Percentiles rank a stretch among this genome's conserved stretches.
Evolutionary conservation across 106 monocot genomes (phyloP).

Genomic region (Narthecium ossifragum): DNA sequence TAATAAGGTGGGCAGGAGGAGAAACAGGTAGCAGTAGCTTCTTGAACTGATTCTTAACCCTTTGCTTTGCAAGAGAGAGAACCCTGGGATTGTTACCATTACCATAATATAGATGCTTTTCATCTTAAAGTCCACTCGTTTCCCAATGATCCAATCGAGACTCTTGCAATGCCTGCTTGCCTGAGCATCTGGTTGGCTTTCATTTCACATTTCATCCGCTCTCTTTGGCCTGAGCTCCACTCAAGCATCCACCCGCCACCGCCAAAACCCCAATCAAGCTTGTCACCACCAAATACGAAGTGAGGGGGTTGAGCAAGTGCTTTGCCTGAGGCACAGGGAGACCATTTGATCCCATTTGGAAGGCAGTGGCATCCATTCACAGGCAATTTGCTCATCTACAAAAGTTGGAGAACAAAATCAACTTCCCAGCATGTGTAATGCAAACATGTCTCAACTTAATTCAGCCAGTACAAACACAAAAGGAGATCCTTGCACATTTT

Average conservation of each 20-base stretch:
- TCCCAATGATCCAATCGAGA: conserved; percentile 61
- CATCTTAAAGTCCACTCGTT: too few relatives aligned
- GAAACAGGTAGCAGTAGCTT: conserved; percentile 49
- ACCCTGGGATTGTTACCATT: conserved; percentile 46
- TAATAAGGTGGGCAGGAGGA: conserved; percentile 58
- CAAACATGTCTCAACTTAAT: too few relatives aligned
- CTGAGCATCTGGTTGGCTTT: conserved; percentile 62
- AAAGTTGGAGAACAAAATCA: neutral
- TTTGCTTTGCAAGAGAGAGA: conserved; percentile 47
- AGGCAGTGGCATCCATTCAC: conserved; percentile 41
- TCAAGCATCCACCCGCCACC: too few relatives aligned
- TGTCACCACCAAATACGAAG: conserved; percentile 58
- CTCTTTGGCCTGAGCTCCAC: conserved; percentile 30
- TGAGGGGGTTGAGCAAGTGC: conserved; percentile 33
- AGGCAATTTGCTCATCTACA: conserved; percentile 68
- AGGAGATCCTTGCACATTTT: too few relatives aligned
- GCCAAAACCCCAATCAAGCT: conserved; percentile 64
- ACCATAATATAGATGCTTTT: conserved; percentile 99
- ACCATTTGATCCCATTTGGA: conserved; percentile 60
- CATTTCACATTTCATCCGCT: conserved; percentile 61
- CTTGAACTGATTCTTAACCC: conserved; percentile 12
- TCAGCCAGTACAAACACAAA: too few relatives aligned
- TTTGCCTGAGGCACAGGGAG: conserved; percentile 49
- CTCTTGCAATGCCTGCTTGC: conserved; percentile 55
- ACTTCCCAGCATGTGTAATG: too few relatives aligned